Base-by-base conservation (phyloP, 768 basidiomycete genomes). In the Cyclocybe cylindracea region DNA sequence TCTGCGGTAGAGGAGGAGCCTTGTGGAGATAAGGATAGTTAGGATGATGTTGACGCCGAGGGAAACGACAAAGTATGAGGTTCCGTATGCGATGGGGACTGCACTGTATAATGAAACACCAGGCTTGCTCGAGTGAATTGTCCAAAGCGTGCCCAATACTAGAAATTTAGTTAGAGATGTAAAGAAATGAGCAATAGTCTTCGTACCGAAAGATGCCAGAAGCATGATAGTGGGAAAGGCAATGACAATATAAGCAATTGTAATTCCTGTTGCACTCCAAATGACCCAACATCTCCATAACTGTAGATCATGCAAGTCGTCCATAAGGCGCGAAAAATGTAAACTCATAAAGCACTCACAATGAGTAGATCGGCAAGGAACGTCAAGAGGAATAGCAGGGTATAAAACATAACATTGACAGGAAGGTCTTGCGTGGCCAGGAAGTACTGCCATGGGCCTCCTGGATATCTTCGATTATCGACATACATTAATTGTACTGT, bases 241-340 rank as follows among this genome's bases (percentile, higher is more conserved):
- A 4, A 67, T 63, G 5, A 68, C 69, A 4, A 67, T 39, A 54
- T 66, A 65, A 2, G 71, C 68, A 18, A 62, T 49, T 11, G 43
- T 52, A 14, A 69, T 71, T 13, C 48, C 47, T 7, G 66, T 68
- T 1, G 69, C 65, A 14, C 62, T 62, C 70, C 75, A 77, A 34
- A 77, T 73, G n/a, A 77, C 68, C 65, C 70, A 73, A 55, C 75
- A 76, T 10, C 75, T 66, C 74, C 74, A 77, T 34, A 77, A 60
- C 75, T 73, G 53, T 7, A 11, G 13, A 4, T 7, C 37, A 10
- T 9, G 10, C 16, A 24, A 24, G 24, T 24, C 24, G 5, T 24
- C 11, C 29, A 19, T 19, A 46, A 43, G 7, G 8, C 14, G 13
- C 2, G 11, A 7, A 7, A 13, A 31, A 16, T 18, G 10, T 3